Conservation (phyloP, 441 rosid genomes). For the Jatropha podagrica region DNA sequence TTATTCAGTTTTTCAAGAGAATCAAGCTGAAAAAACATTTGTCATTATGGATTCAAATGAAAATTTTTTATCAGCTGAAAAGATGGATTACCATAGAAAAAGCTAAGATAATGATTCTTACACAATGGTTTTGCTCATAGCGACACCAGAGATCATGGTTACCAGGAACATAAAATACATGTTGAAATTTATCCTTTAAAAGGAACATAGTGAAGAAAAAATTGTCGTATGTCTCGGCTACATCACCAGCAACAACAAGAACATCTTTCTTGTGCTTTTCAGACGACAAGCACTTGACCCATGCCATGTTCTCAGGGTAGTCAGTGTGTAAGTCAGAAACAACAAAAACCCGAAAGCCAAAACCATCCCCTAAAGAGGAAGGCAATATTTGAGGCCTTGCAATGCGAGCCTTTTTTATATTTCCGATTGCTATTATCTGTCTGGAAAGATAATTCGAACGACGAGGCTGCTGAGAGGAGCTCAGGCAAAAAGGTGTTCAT, state of each 20-base stretch:
- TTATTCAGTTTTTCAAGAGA: slow-evolving; percentile 64
- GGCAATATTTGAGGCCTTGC: slow-evolving; percentile 32
- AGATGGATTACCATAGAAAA: not conserved
- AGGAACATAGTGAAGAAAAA: slow-evolving; percentile 54
- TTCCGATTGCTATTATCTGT: not conserved
- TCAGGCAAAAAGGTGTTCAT: slow-evolving; percentile 22
- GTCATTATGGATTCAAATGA: not conserved
- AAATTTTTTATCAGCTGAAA: not conserved
- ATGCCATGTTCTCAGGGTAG: slow-evolving; percentile 55
- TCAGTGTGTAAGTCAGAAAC: slow-evolving; percentile 67
- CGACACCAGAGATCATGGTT: slow-evolving; percentile 77
- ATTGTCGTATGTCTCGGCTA: slow-evolving; percentile 50
- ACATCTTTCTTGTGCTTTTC: slow-evolving; percentile 38
- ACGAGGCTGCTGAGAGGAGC: slow-evolving; percentile 26
- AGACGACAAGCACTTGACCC: slow-evolving; percentile 49
- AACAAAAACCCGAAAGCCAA: slow-evolving; percentile 47
- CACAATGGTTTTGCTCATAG: slow-evolving; percentile 32
- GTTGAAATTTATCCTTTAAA: slow-evolving; percentile 51
- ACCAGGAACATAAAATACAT: slow-evolving; percentile 61
- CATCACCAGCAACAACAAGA: slow-evolving; percentile 68
- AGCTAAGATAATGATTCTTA: slow-evolving; percentile 25
- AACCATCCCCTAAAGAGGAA: slow-evolving; percentile 20
- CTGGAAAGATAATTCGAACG: slow-evolving; percentile 3
- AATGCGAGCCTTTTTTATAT: slow-evolving; percentile 15
- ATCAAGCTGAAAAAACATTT: slow-evolving; percentile 41